phyloP scores from a whole-genome alignment of 2,329 filamentous ascomycete species.

The Arthrobotrys iridis region DNA sequence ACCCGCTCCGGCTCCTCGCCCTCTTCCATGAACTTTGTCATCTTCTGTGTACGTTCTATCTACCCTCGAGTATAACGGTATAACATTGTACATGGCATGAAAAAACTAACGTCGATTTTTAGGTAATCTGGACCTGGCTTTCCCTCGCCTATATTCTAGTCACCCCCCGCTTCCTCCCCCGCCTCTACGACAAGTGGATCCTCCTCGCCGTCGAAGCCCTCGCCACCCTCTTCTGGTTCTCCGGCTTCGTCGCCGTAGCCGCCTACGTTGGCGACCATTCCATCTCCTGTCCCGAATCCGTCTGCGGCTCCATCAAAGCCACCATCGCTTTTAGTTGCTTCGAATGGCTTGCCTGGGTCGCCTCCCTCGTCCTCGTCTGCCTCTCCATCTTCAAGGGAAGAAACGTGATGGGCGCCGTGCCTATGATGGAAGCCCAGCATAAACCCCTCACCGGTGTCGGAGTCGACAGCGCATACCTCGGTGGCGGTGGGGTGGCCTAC shows the following conservation, averaged over 20 bases:
- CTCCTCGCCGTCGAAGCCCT: slow-evolving; percentile 48
- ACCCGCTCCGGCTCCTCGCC: slow-evolving; percentile 32
- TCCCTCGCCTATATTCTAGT: slow-evolving; percentile 50
- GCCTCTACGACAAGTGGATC: slow-evolving; percentile 50
- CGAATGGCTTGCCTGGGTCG: slow-evolving; percentile 50
- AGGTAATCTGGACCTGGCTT: slow-evolving; percentile 50
- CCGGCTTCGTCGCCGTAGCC: slow-evolving; percentile 48
- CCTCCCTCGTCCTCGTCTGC: slow-evolving; percentile 37
- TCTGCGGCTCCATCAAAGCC: slow-evolving; percentile 47
- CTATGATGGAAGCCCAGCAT: slow-evolving; percentile 38
- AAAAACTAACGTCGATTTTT: background rate
- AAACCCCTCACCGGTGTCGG: slow-evolving; percentile 15
- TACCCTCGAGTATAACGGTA: background rate
- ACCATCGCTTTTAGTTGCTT: slow-evolving; percentile 45
- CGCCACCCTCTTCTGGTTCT: slow-evolving; percentile 52
- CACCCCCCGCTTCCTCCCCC: slow-evolving; percentile 47
- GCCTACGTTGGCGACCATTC: slow-evolving; percentile 47
- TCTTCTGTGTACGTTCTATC: slow-evolving; percentile 40
- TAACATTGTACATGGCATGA: background rate
- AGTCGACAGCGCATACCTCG: slow-evolving; percentile 30
- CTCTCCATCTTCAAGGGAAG: slow-evolving; percentile 46
- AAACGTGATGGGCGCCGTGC: slow-evolving; percentile 37
- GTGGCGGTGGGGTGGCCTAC: slow-evolving; percentile 15
- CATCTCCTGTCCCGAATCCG: slow-evolving; percentile 42
- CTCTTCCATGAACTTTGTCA: slow-evolving; percentile 50